Base-by-base conservation (phyloP, 2,329 filamentous ascomycete species). In the Colletotrichum costaricense region DNA sequence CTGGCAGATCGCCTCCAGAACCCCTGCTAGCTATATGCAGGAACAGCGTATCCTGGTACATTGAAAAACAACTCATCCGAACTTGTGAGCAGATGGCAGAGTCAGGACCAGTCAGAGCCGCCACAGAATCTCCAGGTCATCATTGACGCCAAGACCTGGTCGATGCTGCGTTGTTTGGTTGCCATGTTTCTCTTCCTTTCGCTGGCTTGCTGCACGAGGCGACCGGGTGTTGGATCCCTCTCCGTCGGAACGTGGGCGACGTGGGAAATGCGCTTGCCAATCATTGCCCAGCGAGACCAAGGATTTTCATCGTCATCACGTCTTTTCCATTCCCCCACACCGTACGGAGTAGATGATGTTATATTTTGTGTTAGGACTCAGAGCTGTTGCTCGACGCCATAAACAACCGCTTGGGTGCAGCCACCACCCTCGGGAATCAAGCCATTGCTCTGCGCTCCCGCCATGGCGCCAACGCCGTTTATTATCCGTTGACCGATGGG, bases 1-100 rank as follows among this genome's bases (percentile, higher is more conserved):
- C 70, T 58, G 65, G 73, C 52, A 38, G 65, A 74, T 74, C 73
- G 56, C 73, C 60, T 33, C 30, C 30, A 4, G 9, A 11, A 73
- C 67, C 73, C 73, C 55, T 69, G 70, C 65, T 74, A 73, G 72
- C 52, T 30, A 49, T n/a, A 65, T 73, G 73, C 73, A 74, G 73
- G 73, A 73, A 74, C 73, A 74, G 52, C 73, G 24, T 57, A 66
- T 33, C 65, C 60, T 56, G 63, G 60, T n/a, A 26, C 67, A 16
- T 30, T 38, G 49, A 52, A 65, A 69, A 73, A 73, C 67, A 65
- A 65, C 70, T 65, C 70, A 70, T 65, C 60, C 49, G 56, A 66
- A 68, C 16, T 24, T 30, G 30, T 42, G 56, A 63, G 52, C 65
- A 68, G 63, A 46, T 28, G 68, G 26, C 33, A 52, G 42, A 54